These are phyloP conservation scores for Alternaria metachromatica DNA, from an alignment of 2,329 filamentous ascomycete species.

Conservation along the genomic window DNA sequence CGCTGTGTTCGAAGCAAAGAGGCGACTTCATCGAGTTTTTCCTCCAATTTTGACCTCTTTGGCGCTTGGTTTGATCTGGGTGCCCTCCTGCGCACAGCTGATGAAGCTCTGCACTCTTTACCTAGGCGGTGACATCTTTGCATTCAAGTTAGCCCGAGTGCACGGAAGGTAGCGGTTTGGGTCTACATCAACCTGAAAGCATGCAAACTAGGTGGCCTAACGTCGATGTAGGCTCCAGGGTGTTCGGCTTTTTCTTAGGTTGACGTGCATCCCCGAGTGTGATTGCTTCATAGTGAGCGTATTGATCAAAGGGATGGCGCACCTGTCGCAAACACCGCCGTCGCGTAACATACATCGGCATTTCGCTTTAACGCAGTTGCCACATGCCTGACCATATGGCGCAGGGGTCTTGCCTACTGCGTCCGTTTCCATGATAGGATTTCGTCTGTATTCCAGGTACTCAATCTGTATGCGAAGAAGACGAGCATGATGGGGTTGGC, in stretches of 20 bases:
- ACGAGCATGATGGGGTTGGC: neutral
- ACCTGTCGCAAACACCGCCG: constrained; percentile 32
- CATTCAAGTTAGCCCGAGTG: neutral
- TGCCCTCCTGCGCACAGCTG: constrained; percentile 12
- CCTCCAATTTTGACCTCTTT: constrained; percentile 33
- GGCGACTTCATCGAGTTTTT: constrained; percentile 41
- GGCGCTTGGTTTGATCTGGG: constrained; percentile 2
- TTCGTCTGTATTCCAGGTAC: neutral
- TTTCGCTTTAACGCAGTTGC: constrained; percentile 33
- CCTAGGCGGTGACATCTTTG: constrained; percentile 24
- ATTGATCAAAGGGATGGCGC: neutral
- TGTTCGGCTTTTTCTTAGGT: too few species aligned
- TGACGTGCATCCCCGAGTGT: too few species aligned
- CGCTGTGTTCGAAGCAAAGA: constrained; percentile 32
- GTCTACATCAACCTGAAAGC: neutral
- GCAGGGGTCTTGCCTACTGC: constrained; percentile 21
- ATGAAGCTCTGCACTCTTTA: constrained; percentile 21
- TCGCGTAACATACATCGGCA: constrained; percentile 29
- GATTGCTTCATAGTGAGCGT: neutral
- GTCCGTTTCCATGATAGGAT: constrained; percentile 22
- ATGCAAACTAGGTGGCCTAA: neutral
- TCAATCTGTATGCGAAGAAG: neutral
- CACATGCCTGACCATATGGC: constrained; percentile 36
- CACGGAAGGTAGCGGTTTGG: neutral
- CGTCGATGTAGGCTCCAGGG: neutral